Evolutionary conservation across 2,329 filamentous ascomycete species (phyloP).

Genomic region (Pseudocercospora cruenta): DNA sequence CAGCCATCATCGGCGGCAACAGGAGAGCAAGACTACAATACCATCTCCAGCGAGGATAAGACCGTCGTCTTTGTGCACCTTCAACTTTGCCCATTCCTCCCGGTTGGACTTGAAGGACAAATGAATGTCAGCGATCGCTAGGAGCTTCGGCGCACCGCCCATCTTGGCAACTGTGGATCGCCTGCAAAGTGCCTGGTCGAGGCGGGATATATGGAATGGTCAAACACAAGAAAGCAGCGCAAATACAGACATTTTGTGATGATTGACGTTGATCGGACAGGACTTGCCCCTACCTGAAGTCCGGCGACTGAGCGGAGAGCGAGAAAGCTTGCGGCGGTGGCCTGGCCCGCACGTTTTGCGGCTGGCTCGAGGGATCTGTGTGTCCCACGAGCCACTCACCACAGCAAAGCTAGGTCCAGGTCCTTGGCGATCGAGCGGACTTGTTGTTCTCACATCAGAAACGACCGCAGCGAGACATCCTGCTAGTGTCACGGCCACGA

Average conservation of each 20-base stretch:
- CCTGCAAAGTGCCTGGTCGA: not conserved
- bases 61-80: slow-evolving; percentile 46
- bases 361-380: not conserved
- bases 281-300: not conserved
- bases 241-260: slow-evolving; percentile 1
- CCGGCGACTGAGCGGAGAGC: not conserved
- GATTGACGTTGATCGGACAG: not conserved
- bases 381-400: slow-evolving; percentile 4
- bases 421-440: not conserved
- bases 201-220: not conserved
- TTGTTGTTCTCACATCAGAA: not conserved
- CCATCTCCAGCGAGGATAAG: slow-evolving; percentile 52
- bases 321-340: slow-evolving; percentile 1
- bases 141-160: slow-evolving; percentile 36
- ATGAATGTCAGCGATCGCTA: slow-evolving; percentile 52
- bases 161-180: slow-evolving; percentile 16
- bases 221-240: not conserved
- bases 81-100: slow-evolving; percentile 48
- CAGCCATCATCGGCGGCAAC: slow-evolving; percentile 15
- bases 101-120: slow-evolving; percentile 52
- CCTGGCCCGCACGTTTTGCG: not conserved
- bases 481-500: not conserved
- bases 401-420: not conserved
- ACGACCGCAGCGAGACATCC: not conserved
- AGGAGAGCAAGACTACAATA: slow-evolving; percentile 19